Base-by-base conservation (phyloP, 225 moss, liverwort and hornwort species). In the Pseudoscleropodium purum region DNA sequence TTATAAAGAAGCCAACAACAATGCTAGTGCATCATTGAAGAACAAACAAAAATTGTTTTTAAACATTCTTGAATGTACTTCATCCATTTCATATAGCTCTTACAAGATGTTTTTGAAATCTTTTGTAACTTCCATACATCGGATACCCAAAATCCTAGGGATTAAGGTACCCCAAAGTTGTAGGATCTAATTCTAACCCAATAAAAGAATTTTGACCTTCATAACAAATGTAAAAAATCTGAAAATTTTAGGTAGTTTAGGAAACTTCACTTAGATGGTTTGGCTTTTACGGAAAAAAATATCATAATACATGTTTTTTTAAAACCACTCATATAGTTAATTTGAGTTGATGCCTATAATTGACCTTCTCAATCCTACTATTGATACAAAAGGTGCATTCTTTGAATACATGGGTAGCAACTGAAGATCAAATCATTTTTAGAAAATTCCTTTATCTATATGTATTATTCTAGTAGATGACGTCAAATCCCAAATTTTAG, bases 221-320 rank as follows among this genome's bases (percentile, higher is more conserved):
- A 29, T 17, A 45, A 45, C 5, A 45, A 73, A 74, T 74, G 5
- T 29, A n/a, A 10, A 17, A 45, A 43, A 45, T 4, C 2, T 74
- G 3, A 45, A 17, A 41, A 45, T 30, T 45, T 18, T 45, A 75
- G 10, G 6, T 10, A 45, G 30, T 5, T 47, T 30, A 30, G 6
- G 11, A 47, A 47, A 47, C 18, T 47, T 75, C 18, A 11, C 10
- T 29, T 17, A 45, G 10, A 45, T 17, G 30, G 30, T n/a, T 47
- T 75, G 17, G 11, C 10, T 75, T 73, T 45, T 6, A 75, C 2
- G 10, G 3, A 47, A 47, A 45, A 54, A 75, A 29, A 16, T 9
- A 17, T 29, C 29, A 30, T 47, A 6, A 75, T 30, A 0, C 0
- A 0, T 29, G 3, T 29, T 74, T 30, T 6, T 6, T 2, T 6